Percentiles rank a stretch among this genome's conserved stretches.
Conservation (phyloP, 352 stramenopile species). For the Vaucheria bursata region DNA sequence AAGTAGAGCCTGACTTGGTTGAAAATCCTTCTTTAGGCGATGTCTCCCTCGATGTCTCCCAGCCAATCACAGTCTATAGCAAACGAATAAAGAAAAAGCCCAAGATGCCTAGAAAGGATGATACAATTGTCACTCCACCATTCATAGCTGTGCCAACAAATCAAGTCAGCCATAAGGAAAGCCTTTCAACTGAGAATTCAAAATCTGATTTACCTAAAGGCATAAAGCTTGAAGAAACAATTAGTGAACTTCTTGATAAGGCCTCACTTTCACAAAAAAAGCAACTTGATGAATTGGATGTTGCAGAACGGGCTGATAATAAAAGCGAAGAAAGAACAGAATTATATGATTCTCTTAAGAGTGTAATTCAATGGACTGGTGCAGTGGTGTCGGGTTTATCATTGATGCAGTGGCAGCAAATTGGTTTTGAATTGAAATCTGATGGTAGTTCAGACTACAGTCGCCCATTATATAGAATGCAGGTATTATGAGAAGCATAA, state of each 20-base stretch:
- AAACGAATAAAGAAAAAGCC: constrained; percentile 69
- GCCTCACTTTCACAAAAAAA: too few species aligned
- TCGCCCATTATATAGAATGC: constrained; percentile 1
- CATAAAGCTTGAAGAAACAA: too few species aligned
- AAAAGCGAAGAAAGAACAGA: too few species aligned
- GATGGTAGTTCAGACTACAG: constrained; percentile 35
- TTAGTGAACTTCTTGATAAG: too few species aligned
- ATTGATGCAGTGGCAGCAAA: constrained; percentile 40
- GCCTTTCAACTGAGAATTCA: too few species aligned
- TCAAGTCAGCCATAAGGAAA: too few species aligned
- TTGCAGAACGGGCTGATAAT: too few species aligned
- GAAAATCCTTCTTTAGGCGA: constrained; percentile 59
- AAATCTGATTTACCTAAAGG: too few species aligned
- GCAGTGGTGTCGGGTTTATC: constrained; percentile 18
- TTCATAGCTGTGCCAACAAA: background rate
- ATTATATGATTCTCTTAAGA: constrained; percentile 40
- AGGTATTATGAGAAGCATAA: too few species aligned
- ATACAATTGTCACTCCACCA: background rate
- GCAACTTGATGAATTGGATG: too few species aligned
- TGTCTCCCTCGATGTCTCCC: constrained; percentile 71
- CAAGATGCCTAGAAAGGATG: constrained; percentile 57
- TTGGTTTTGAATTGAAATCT: constrained; percentile 45
- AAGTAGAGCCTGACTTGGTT: constrained; percentile 72
- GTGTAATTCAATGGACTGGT: constrained; percentile 40
- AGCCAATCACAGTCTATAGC: constrained; percentile 79